Conservation (phyloP, 352 stramenopile genomes). For the Globisporangium alternatum region DNA sequence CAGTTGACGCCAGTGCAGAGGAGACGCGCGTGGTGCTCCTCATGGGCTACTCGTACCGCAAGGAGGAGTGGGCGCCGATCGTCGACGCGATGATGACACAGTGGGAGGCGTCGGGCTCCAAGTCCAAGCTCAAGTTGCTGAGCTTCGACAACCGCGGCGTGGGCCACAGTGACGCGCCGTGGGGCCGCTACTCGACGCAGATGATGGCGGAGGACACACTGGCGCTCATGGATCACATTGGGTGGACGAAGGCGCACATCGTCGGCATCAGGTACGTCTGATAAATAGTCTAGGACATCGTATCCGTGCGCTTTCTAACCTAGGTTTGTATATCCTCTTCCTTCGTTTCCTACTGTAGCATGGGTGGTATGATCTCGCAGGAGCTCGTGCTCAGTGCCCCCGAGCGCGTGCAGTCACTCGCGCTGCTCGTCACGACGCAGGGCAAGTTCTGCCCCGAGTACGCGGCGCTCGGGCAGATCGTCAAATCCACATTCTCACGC, state of each 20-base stretch:
- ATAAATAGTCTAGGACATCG: no score
- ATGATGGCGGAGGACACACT: constrained; percentile 31
- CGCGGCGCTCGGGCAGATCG: background rate
- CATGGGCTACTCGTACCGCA: constrained; percentile 40
- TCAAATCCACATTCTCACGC: background rate
- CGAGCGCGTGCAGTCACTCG: constrained; percentile 41
- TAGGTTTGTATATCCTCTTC: no score
- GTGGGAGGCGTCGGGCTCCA: constrained; percentile 17
- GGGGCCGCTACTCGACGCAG: constrained; percentile 29
- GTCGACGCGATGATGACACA: constrained; percentile 32
- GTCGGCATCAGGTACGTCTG: no score
- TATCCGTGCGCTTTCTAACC: no score
- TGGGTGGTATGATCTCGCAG: constrained; percentile 54
- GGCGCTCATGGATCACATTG: constrained; percentile 26
- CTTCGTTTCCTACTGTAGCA: no score
- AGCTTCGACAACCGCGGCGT: constrained; percentile 63
- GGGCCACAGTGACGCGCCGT: constrained; percentile 28
- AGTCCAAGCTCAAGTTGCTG: constrained; percentile 38
- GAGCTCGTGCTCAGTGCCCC: constrained; percentile 29
- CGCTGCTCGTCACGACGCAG: constrained; percentile 35
- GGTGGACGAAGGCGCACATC: constrained; percentile 5
- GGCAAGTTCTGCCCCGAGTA: constrained; percentile 13
- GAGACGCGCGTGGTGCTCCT: constrained; percentile 32
- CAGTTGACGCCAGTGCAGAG: constrained; percentile 13
- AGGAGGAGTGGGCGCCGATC: constrained; percentile 39